Base-by-base conservation (phyloP, 495 filamentous ascomycete species). In the Hypomontagnella submonticulosa region DNA sequence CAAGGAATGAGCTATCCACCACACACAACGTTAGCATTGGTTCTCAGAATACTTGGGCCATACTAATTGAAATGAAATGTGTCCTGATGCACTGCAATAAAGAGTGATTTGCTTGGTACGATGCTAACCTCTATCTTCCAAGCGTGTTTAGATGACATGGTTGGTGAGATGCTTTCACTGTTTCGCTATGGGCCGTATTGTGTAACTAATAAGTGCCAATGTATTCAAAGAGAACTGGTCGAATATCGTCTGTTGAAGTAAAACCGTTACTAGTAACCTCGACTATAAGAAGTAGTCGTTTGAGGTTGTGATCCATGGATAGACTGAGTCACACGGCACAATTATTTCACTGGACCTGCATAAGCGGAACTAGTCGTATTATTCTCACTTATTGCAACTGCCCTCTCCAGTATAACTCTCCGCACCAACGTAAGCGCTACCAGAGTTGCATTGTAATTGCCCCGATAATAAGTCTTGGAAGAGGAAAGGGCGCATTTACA, bases 1-100 rank as follows among this genome's bases (percentile, higher is more conserved):
- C 76, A 80, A 11, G 77, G 77, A 12, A 79, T 57, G n/a, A 79
- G 68, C 71, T 73, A 53, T 15, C 30, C 61, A 19, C 47, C 34
- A 7, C 15, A 15, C 15, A 36, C 15, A 13, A 19, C 6, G 34
- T 67, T 18, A 67, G 48, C 36, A 44, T 16, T 37, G 4, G 27
- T 41, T 27, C 13, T 32, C 12, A 27, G 8, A 5, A 38, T n/a
- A 34, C n/a, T 19, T 13, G 11, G 41, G 19, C 18, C 18, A 50
- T 7, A 42, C 7, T 20, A 34, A 19, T 11, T 3, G 38, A 38
- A 11, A 40, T 30, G 32, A 50, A 12, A 30, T 19, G 15, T 13
- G 38, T 10, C n/a, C 4, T 11, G 15, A 33, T 34, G 12, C n/a
- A 20, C 9, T 13, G 10, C 15, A 38, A 11, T 27, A 9, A 12